Percentiles rank a stretch among this genome's conserved stretches.
These are phyloP conservation scores for Hydnum rufescens DNA, from an alignment of 768 basidiomycete species.

Conservation along the genomic window DNA sequence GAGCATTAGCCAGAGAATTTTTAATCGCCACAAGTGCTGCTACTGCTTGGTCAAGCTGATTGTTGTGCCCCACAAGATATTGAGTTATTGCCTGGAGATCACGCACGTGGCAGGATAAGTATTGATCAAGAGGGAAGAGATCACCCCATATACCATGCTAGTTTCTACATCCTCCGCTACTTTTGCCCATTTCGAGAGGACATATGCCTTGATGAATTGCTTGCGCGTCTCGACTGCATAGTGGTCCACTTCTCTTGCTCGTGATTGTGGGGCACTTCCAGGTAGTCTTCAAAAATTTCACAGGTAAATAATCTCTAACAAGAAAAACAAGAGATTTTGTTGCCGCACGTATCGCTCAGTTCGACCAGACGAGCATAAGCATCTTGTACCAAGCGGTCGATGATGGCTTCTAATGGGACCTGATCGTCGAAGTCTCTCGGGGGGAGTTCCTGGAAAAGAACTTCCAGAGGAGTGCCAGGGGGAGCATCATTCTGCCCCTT, in stretches of 20 bases:
- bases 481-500: neutral
- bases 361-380: constrained; percentile 71
- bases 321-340: constrained; percentile 1
- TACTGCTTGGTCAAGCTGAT: constrained; percentile 58
- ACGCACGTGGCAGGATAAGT: neutral
- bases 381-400: constrained; percentile 57
- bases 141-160: constrained; percentile 38
- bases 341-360: constrained; percentile 63
- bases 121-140: neutral
- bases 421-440: constrained; percentile 46
- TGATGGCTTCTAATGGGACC: constrained; percentile 46
- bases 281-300: constrained; percentile 48
- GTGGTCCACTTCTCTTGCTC: constrained; percentile 67
- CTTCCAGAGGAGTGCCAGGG: constrained; percentile 25
- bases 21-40: constrained; percentile 40
- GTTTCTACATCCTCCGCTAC: constrained; percentile 72
- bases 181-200: constrained; percentile 69
- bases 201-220: constrained; percentile 76
- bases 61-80: constrained; percentile 70
- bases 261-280: constrained; percentile 59
- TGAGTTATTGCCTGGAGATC: constrained; percentile 55
- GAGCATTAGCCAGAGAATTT: constrained; percentile 53
- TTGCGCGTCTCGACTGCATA: constrained; percentile 84
- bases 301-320: neutral
- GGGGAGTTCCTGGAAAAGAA: constrained; percentile 57